phyloP scores from a whole-genome alignment of 2,329 filamentous ascomycete species.

The Colletotrichum lindemuthianum region DNA sequence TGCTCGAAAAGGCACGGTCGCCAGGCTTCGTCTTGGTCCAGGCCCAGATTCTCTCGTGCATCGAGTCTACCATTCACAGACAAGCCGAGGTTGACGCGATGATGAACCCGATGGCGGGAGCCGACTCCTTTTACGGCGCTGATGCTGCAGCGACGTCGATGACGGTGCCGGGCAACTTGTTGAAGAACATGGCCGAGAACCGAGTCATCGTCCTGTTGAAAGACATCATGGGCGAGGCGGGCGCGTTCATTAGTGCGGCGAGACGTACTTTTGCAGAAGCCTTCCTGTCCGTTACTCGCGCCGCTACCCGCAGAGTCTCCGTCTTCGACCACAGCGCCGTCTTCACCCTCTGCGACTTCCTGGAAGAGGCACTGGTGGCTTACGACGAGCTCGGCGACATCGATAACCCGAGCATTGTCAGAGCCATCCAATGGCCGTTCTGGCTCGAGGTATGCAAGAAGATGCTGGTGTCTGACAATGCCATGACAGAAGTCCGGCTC shows the following conservation, averaged over 20 bases:
- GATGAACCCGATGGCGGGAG: constrained; percentile 50
- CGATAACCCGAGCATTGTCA: constrained; percentile 44
- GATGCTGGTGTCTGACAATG: constrained; percentile 86
- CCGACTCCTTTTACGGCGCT: constrained; percentile 59
- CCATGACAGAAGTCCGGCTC: constrained; percentile 87
- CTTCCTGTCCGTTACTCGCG: constrained; percentile 78
- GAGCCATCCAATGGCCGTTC: constrained; percentile 80
- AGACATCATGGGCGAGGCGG: constrained; percentile 73
- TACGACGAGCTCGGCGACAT: constrained; percentile 59
- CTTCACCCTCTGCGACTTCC: constrained; percentile 89
- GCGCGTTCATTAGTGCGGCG: constrained; percentile 50
- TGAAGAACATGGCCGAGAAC: constrained; percentile 89
- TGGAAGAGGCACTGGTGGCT: constrained; percentile 82
- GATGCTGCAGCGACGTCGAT: constrained; percentile 75
- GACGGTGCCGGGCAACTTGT: constrained; percentile 72
- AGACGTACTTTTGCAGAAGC: constrained; percentile 80
- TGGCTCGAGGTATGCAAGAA: constrained; percentile 84
- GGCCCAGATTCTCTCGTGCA: constrained; percentile 79
- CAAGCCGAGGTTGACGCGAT: constrained; percentile 65
- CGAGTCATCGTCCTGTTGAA: constrained; percentile 83
- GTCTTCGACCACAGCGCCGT: constrained; percentile 85
- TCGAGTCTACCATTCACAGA: constrained; percentile 87
- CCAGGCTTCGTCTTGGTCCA: constrained; percentile 85
- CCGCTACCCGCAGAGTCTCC: constrained; percentile 78
- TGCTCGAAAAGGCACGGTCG: constrained; percentile 68